Evolutionary conservation across 208 protist species (phyloP), one percentile per base, ranked within the genome.

Genomic region (Entamoeba dispar): DNA sequence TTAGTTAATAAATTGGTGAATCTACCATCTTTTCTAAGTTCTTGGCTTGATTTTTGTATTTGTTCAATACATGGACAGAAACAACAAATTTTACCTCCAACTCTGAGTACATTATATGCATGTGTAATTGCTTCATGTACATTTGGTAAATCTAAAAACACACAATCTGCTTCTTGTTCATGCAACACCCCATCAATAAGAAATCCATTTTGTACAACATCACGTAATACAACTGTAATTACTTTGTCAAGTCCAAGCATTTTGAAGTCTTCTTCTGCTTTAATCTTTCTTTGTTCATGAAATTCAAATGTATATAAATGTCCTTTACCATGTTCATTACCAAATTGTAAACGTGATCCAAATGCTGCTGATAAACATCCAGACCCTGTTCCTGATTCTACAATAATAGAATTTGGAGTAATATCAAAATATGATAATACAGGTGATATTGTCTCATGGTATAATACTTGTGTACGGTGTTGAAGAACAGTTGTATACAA

Each of bases 51-150:
- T 19, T 92, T 52, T 92, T 96, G 95, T 50, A 97, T 95, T 91
- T 97, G 96, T 92, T 97, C 96, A 31, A 97, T 95, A 91, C 96
- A 96, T 17, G 96, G 96, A 34, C 94, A 95, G 92, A 96, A 97
- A 10, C 95, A 96, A 93, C 96, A 97, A 19, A 97, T 92, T n/a
- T 93, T 94, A 6, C 94, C 94, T 34, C 94, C 93, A 51, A 19
- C 50, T 92, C 50, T 94, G 14, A 96, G 93, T 6, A 94, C 94
- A 14, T 92, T 91, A 34, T 91, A n/a, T 15, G 95, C 96, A 50
- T 95, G 57, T 3, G 94, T 92, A 15, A 96, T 91, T 10, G 94
- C 95, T 31, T 94, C 90, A 94, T 95, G 95, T 22, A 95, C 95
- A 6, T 91, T 93, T 6, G 96, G 96, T 1, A 96, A 52, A 73